Evolutionary conservation across 345 rosid species (phyloP).

Genomic region (Salix purpurea): DNA sequence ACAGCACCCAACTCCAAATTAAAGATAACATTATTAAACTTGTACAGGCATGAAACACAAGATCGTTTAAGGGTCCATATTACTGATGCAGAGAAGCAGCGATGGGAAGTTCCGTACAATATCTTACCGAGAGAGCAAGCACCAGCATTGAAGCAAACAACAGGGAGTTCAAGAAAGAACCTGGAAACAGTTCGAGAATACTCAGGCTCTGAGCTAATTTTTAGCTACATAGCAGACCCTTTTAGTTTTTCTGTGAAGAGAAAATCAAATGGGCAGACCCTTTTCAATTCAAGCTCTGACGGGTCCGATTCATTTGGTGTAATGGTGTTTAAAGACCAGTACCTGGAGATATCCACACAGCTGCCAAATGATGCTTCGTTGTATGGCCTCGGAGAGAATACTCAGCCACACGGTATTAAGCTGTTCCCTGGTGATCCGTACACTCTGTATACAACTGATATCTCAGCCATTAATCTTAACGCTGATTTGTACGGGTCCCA

Average conservation of each 20-base stretch:
- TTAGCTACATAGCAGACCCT: constrained; percentile 68
- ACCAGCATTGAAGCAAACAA: constrained; percentile 42
- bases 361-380: constrained; percentile 79
- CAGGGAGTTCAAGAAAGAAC: constrained; percentile 48
- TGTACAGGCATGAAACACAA: constrained; percentile 69
- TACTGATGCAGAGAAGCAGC: constrained; percentile 75
- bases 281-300: constrained; percentile 66
- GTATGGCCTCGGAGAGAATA: constrained; percentile 89
- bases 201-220: constrained; percentile 57
- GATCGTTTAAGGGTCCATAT: constrained; percentile 76
- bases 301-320: constrained; percentile 47
- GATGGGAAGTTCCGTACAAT: constrained; percentile 96
- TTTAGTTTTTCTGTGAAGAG: constrained; percentile 86
- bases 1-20: neutral
- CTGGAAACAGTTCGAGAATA: constrained; percentile 46
- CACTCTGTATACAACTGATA: constrained; percentile 80
- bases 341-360: constrained; percentile 85
- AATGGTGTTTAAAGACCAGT: constrained; percentile 91
- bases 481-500: constrained; percentile 90
- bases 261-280: constrained; percentile 65
- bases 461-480: constrained; percentile 78
- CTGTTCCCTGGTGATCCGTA: constrained; percentile 88
- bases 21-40: neutral
- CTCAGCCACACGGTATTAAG: constrained; percentile 91
- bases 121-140: constrained; percentile 75